Conservation (phyloP, 768 basidiomycete species). For the Floccularia luteovirens region DNA sequence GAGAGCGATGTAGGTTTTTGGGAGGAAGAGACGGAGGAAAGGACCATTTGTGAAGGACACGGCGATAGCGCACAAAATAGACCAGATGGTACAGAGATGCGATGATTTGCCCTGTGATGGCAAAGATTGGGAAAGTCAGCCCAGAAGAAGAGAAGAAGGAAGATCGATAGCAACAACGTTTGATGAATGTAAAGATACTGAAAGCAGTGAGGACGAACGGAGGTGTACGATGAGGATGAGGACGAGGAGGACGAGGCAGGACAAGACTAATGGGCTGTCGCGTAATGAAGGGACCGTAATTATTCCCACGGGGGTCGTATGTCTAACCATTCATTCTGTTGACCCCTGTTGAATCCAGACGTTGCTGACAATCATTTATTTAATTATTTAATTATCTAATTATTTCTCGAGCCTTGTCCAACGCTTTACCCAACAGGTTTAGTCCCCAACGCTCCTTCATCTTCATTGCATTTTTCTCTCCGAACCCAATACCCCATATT, state of each 20-base stretch:
- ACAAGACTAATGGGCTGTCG: too few relatives aligned
- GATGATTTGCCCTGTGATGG: not conserved
- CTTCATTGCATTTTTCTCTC: slow-evolving; percentile 37
- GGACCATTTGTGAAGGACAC: slow-evolving; percentile 12
- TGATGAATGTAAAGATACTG: not conserved
- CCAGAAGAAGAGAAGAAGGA: not conserved
- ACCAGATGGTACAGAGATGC: slow-evolving; percentile 5
- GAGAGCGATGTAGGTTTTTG: slow-evolving; percentile 33
- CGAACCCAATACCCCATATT: slow-evolving; percentile 60
- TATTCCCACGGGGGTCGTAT: too few relatives aligned
- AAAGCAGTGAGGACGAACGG: not conserved
- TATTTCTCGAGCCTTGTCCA: slow-evolving; percentile 29
- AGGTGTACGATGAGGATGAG: not conserved
- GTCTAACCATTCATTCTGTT: too few relatives aligned
- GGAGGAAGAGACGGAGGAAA: slow-evolving; percentile 11
- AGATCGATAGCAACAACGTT: not conserved
- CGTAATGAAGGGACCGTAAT: too few relatives aligned
- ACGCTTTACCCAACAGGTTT: slow-evolving; percentile 46
- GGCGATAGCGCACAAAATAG: slow-evolving; percentile 5
- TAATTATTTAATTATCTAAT: too few relatives aligned
- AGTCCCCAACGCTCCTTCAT: slow-evolving; percentile 40
- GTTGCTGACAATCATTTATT: not conserved
- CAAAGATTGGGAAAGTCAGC: not conserved
- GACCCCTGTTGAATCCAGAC: not conserved
- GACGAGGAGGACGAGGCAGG: not conserved